Evolutionary conservation across 345 rosid genomes (phyloP).

Genomic region (Reutealis trisperma): DNA sequence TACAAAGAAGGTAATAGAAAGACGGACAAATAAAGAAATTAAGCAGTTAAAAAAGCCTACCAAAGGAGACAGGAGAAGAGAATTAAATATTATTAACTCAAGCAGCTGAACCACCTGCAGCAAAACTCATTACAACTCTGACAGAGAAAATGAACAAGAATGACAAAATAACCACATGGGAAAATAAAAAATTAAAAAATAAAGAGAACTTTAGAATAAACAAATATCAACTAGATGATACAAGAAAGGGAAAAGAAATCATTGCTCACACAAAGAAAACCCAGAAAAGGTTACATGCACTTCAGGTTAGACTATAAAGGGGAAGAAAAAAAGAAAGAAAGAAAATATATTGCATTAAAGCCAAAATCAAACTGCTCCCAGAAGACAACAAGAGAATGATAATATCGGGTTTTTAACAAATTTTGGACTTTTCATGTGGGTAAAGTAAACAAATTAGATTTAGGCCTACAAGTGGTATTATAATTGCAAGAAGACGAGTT

Average conservation of each 20-base stretch:
- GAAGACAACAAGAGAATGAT: constrained; percentile 26
- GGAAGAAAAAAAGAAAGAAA: too few species aligned
- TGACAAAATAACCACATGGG: constrained; percentile 26
- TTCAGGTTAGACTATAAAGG: constrained; percentile 16
- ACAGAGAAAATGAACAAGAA: constrained; percentile 20
- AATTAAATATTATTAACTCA: constrained; percentile 16
- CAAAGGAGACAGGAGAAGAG: constrained; percentile 5
- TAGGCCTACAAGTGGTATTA: constrained; percentile 1
- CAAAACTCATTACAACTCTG: constrained; percentile 26
- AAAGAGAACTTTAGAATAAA: constrained; percentile 8
- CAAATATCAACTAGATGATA: constrained; percentile 31
- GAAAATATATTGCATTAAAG: too few species aligned
- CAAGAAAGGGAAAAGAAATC: constrained; percentile 29
- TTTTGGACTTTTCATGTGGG: constrained; percentile 25
- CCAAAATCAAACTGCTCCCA: constrained; percentile 18
- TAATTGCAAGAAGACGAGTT: constrained; percentile 23
- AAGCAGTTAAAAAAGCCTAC: constrained; percentile 1
- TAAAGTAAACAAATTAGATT: constrained; percentile 17
- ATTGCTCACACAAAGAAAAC: constrained; percentile 33
- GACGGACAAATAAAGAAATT: not conserved
- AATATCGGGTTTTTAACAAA: constrained; percentile 10
- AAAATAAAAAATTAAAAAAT: not conserved
- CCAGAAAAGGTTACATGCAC: constrained; percentile 30
- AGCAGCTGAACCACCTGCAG: constrained; percentile 38
- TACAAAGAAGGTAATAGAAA: not conserved